phyloP scores from a whole-genome alignment of 805 yeast species.

The Blastobotrys mokoenaii region DNA sequence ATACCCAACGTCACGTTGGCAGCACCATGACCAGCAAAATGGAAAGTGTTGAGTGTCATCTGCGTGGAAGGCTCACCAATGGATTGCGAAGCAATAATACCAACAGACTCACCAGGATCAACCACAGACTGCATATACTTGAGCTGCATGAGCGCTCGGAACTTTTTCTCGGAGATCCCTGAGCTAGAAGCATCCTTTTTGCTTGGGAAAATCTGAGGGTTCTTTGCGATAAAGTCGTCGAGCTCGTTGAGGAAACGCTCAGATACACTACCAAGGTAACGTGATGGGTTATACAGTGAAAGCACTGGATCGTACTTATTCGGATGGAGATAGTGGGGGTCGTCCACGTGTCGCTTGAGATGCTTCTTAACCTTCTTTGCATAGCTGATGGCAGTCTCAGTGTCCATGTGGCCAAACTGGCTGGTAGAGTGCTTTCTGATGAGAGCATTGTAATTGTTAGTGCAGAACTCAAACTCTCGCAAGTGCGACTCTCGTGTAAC shows the following conservation, averaged over 20 bases:
- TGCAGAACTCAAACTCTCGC: conserved; percentile 88
- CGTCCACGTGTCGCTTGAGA: conserved; percentile 43
- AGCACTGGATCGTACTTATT: conserved; percentile 81
- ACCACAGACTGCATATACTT: conserved; percentile 95
- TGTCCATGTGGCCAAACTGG: conserved; percentile 63
- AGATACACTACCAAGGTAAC: conserved; percentile 86
- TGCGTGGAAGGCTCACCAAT: conserved; percentile 99
- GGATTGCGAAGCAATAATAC: conserved; percentile 96
- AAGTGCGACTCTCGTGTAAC: conserved; percentile 90
- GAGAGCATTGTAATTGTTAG: conserved; percentile 81
- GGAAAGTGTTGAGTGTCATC: conserved; percentile 95
- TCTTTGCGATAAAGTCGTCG: conserved; percentile 55
- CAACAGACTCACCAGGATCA: conserved; percentile 96
- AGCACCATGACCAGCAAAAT: conserved; percentile 99
- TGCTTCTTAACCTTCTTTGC: conserved; percentile 74
- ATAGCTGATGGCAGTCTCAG: conserved; percentile 72
- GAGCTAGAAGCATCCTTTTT: conserved; percentile 36
- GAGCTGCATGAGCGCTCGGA: conserved; percentile 94
- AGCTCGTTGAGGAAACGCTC: conserved; percentile 78
- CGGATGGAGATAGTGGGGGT: conserved; percentile 56
- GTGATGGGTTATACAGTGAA: conserved; percentile 78
- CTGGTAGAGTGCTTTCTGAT: conserved; percentile 74
- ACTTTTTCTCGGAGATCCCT: conserved; percentile 57
- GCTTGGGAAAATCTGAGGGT: conserved; percentile 46
- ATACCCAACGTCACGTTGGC: conserved; percentile 99